phyloP scores from a whole-genome alignment of 2,329 filamentous ascomycete genomes.

The Penicillium olsonii region DNA sequence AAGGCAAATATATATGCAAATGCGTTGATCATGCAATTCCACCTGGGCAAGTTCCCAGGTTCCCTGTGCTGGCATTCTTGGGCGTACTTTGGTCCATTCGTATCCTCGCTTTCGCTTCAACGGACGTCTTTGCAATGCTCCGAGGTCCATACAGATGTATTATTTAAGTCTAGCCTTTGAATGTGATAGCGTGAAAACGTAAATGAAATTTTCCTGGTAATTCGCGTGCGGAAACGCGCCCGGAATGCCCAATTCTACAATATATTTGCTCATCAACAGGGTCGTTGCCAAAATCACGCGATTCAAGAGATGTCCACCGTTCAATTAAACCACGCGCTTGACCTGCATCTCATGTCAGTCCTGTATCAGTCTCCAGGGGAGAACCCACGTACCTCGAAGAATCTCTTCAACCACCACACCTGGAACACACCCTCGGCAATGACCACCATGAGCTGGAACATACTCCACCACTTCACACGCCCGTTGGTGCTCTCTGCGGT shows the following conservation, averaged over 20 bases:
- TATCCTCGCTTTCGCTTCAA: neutral
- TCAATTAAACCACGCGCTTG: constrained; percentile 49
- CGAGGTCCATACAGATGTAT: constrained; percentile 18
- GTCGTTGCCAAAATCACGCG: constrained; percentile 1
- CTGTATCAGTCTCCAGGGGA: neutral
- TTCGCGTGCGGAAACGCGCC: constrained; percentile 11
- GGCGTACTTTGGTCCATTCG: neutral
- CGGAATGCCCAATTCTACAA: constrained; percentile 14
- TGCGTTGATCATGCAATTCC: neutral
- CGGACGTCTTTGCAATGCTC: constrained; percentile 1
- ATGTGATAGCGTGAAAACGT: constrained; percentile 20
- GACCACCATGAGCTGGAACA: constrained; percentile 89
- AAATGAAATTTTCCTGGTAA: constrained; percentile 10
- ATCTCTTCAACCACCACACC: constrained; percentile 98
- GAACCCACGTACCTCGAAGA: constrained; percentile 71
- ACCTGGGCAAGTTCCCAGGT: too few relatives aligned
- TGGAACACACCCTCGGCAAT: constrained; percentile 94
- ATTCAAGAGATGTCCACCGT: neutral
- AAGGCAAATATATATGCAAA: neutral
- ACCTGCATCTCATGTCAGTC: constrained; percentile 35
- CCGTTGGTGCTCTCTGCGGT: constrained; percentile 98
- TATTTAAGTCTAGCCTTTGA: constrained; percentile 23
- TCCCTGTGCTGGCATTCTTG: too few relatives aligned
- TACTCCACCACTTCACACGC: constrained; percentile 99
- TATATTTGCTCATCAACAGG: constrained; percentile 12